Evolutionary conservation across 2,329 filamentous ascomycete genomes (phyloP), one percentile per base, ranked within the genome.

Genomic region (Sarocladium kiliense): DNA sequence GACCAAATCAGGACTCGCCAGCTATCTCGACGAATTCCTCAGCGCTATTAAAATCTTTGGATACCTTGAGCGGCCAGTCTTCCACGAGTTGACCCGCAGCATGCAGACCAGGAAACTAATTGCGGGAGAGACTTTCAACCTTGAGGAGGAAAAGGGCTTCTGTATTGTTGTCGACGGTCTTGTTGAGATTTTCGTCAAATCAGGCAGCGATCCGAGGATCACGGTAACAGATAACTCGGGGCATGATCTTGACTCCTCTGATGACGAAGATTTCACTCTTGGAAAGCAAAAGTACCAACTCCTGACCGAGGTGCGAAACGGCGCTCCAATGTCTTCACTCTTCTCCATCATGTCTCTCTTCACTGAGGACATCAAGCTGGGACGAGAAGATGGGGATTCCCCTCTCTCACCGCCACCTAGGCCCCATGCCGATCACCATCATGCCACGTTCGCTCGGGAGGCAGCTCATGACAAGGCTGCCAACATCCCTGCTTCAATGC

Each of bases 41-140:
- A 97, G 92, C 67, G 94, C 95, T 27, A 99, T 99, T 75, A 99
- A 97, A 71, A 94, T 99, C 56, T 99, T 99, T 72, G 94, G 94
- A 9, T 99, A 97, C 66, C 77, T 99, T 42, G 94, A 99, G 69
- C 85, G 94, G 25, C 91, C 94, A 0, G 94, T 99, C 41, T 99
- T 99, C 66, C 95, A 99, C 66, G 94, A 99, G 72, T 81, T 99
- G 63, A 99, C 94, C 0, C 81, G 94, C 57, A 97, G 92, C 57
- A 99, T 99, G 94, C 94, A 99, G 74, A 99, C 95, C 19, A 81
- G 91, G 63, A 97, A 97, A 71, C 79, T 99, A 51, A 95, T 97
- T 64, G 93, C 94, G 4, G 94, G 94, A 27, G 94, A 99, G 71
- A 99, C 94, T 0, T 78, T 99, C 63, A 85, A 97, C 61, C 77